Evolutionary conservation across 2,329 filamentous ascomycete genomes (phyloP).

Genomic region (Tolypocladium tundrense): DNA sequence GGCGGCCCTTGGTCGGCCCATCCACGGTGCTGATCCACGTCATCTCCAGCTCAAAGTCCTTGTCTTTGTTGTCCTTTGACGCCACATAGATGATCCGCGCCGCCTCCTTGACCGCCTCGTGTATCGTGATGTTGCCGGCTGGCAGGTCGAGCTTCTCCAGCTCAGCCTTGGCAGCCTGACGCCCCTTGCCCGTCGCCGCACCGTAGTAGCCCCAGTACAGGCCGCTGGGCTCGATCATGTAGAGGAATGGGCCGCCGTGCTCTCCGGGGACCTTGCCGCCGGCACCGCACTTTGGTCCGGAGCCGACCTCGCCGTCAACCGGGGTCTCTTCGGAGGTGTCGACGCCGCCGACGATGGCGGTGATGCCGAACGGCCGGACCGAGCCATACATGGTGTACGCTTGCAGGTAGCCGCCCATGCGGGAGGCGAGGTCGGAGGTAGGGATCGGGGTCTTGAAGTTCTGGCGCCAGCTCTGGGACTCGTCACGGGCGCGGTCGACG

Average conservation of each 20-base stretch:
- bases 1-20: constrained; percentile 84
- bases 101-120: constrained; percentile 90
- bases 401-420: constrained; percentile 94
- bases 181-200: constrained; percentile 90
- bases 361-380: constrained; percentile 93
- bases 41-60: constrained; percentile 99
- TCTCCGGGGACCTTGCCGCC: constrained; percentile 70
- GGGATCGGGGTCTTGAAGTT: constrained; percentile 94
- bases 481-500: constrained; percentile 85
- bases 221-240: constrained; percentile 98
- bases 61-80: constrained; percentile 98
- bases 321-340: constrained; percentile 78
- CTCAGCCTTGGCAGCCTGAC: constrained; percentile 95
- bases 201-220: constrained; percentile 99
- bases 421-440: constrained; percentile 74
- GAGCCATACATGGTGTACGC: constrained; percentile 96
- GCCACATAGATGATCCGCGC: constrained; percentile 95
- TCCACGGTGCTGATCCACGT: constrained; percentile 84
- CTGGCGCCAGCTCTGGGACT: constrained; percentile 82
- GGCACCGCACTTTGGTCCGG: constrained; percentile 65
- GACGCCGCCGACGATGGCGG: constrained; percentile 86
- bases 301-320: constrained; percentile 85
- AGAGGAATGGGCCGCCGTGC: constrained; percentile 83
- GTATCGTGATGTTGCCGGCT: constrained; percentile 64
- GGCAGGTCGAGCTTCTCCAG: constrained; percentile 92